These are phyloP conservation scores for Lolium rigidum DNA, from an alignment of 176 grass and related monocot species.

Conservation along the genomic window DNA sequence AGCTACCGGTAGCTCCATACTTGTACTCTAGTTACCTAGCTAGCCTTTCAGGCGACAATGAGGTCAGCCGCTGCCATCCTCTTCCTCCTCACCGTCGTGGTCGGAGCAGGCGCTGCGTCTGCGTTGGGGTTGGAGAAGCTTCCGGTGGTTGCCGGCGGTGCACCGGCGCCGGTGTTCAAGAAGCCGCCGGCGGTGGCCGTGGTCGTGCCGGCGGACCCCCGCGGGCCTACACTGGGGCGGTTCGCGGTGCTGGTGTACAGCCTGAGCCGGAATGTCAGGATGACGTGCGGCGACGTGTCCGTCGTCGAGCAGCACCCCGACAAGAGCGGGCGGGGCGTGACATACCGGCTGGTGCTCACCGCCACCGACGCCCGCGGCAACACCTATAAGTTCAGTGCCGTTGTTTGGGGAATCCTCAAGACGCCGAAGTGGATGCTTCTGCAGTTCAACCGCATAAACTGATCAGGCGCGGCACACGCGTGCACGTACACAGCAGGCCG, in stretches of 20 bases:
- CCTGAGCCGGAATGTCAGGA: slow-evolving; percentile 32
- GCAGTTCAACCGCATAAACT: slow-evolving; percentile 45
- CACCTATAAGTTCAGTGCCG: neutral
- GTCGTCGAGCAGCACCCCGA: neutral
- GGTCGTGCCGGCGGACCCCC: slow-evolving; percentile 31
- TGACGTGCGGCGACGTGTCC: slow-evolving; percentile 35
- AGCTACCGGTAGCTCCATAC: no score
- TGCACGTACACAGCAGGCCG: neutral
- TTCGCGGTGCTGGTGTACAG: slow-evolving; percentile 58
- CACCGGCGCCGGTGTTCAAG: neutral
- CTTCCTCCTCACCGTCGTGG: neutral
- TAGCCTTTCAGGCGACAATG: slow-evolving; percentile 4
- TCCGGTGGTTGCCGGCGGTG: neutral
- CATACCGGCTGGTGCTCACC: slow-evolving; percentile 43
- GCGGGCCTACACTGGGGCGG: slow-evolving; percentile 16
- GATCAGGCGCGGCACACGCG: neutral
- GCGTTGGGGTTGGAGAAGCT: no score
- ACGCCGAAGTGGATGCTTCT: slow-evolving; percentile 39
- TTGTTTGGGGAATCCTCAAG: slow-evolving; percentile 48
- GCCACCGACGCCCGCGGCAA: slow-evolving; percentile 14
- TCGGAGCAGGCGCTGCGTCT: neutral
- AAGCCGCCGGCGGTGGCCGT: neutral
- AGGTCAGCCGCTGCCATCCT: slow-evolving; percentile 1
- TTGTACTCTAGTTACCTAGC: neutral
- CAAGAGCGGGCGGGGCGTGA: slow-evolving; percentile 32